phyloP scores from a whole-genome alignment of 495 filamentous ascomycete genomes.

The Talaromyces stipitatus region DNA sequence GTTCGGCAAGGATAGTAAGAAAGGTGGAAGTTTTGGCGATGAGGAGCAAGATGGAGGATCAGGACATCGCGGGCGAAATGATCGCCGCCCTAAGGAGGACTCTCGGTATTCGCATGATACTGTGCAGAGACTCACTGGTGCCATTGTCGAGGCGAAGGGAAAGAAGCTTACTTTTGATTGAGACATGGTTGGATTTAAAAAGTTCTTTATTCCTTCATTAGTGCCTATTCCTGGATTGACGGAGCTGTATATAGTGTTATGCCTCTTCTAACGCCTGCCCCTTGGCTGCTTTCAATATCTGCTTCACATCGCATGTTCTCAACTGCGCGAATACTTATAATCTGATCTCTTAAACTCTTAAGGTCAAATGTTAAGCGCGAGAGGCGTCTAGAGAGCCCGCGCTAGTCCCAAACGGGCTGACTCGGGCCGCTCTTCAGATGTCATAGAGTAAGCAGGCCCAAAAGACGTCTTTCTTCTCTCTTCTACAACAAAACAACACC shows the following conservation, averaged over 20 bases:
- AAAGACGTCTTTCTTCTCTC: not conserved
- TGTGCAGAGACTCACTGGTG: conserved; percentile 58
- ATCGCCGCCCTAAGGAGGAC: conserved; percentile 8
- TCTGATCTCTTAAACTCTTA: too few relatives aligned
- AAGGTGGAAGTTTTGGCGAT: too few relatives aligned
- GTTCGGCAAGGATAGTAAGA: conserved; percentile 63
- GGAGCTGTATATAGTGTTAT: not conserved
- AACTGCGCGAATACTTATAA: too few relatives aligned
- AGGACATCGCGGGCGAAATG: not conserved
- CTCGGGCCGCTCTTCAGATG: conserved; percentile 15
- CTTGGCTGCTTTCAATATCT: too few relatives aligned
- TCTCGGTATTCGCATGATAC: conserved; percentile 33
- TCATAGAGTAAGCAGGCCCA: conserved; percentile 12
- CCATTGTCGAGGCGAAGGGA: conserved; percentile 70
- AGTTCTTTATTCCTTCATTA: not conserved
- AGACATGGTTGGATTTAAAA: not conserved
- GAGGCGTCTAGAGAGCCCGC: not conserved
- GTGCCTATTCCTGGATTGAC: too few relatives aligned
- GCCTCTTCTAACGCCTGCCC: too few relatives aligned
- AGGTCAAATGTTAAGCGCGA: too few relatives aligned
- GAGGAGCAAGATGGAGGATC: conserved; percentile 9
- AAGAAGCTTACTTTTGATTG: conserved; percentile 80
- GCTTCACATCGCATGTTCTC: too few relatives aligned
- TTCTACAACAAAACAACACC: not conserved
- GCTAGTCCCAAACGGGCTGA: conserved; percentile 24